Percentiles rank a stretch among this genome's conserved stretches.
Conservation (phyloP, 768 basidiomycete species). For the Boletellus emodensis region DNA sequence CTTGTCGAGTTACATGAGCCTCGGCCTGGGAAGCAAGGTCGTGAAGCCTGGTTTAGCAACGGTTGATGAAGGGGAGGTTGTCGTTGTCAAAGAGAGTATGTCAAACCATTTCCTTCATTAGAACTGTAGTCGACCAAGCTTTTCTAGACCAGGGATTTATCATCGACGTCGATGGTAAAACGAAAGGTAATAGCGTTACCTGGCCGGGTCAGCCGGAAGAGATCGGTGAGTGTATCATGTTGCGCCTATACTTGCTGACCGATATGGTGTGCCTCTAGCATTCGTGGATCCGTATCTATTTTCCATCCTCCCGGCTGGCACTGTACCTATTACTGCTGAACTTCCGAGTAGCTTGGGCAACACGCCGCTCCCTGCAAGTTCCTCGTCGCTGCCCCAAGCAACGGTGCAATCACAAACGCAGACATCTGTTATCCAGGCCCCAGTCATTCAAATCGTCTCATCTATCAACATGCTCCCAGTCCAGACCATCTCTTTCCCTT, state of each 20-base stretch:
- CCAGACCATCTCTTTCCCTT: conserved; percentile 66
- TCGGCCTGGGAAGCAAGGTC: conserved; percentile 70
- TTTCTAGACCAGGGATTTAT: conserved; percentile 62
- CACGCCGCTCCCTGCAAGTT: conserved; percentile 3
- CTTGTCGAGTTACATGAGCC: conserved; percentile 80
- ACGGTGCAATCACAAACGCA: conserved; percentile 23
- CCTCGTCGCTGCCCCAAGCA: conserved; percentile 13
- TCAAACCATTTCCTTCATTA: conserved; percentile 5
- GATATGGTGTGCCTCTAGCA: conserved; percentile 44
- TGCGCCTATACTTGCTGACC: conserved; percentile 48
- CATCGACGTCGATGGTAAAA: conserved; percentile 57
- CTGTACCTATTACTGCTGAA: conserved; percentile 38
- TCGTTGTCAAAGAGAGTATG: conserved; percentile 80
- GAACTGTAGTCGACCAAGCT: not conserved
- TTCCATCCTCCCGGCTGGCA: conserved; percentile 67
- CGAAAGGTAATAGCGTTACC: conserved; percentile 48
- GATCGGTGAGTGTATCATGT: conserved; percentile 42
- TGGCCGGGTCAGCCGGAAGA: conserved; percentile 87
- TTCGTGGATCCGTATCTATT: conserved; percentile 76
- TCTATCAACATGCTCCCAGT: conserved; percentile 58
- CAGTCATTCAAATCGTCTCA: conserved; percentile 68
- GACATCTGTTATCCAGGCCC: conserved; percentile 45
- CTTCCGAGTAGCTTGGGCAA: conserved; percentile 18
- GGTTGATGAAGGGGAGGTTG: conserved; percentile 55
- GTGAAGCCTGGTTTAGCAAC: conserved; percentile 56